Base-by-base conservation (phyloP, 768 basidiomycete genomes). In the Kwoniella europaea region DNA sequence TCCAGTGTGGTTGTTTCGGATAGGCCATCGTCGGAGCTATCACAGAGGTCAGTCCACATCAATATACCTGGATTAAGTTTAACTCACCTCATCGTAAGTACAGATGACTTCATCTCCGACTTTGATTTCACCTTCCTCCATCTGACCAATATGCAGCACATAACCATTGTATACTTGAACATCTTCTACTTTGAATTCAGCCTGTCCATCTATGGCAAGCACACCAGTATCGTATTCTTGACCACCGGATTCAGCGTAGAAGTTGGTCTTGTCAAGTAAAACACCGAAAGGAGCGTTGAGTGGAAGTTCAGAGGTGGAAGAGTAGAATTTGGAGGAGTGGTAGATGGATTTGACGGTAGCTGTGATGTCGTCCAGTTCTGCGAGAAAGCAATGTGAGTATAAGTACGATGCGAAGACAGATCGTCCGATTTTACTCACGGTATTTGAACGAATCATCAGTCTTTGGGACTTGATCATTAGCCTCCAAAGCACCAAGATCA, bases 201-300 rank as follows among this genome's bases (percentile, higher is more conserved):
- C 90, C 71, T 89, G 86, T 53, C 91, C 95, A 72, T 97, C 96
- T 64, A 98, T 91, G 29, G 94, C 90, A 73, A 99, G 92, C 76
- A 91, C 92, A 65, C 97, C 97, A 0, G 93, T 98, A 82, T 99
- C 97, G 77, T 92, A 90, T 84, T 98, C 96, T 82, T 99, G 97
- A 29, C 97, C 97, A 78, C 97, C 97, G 46, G 93, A 88, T 85
- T 99, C 97, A 7, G 97, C 95, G 73, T 99, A 99, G 84, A 98
- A 98, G 85, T 91, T 93, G 3, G 97, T 98, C 56, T 88, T 88
- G 85, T 98, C 92, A 61, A 99, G 90, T 35, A 99, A 82, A 60
- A 99, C 78, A 54, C 97, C 97, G 82, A 99, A 93, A 7, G 87
- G 83, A 4, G 88, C 83, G 70, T 86, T 88, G n/a, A 87, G 85